phyloP scores from a whole-genome alignment of 306 rosid species.

The Rubus parviflorus region DNA sequence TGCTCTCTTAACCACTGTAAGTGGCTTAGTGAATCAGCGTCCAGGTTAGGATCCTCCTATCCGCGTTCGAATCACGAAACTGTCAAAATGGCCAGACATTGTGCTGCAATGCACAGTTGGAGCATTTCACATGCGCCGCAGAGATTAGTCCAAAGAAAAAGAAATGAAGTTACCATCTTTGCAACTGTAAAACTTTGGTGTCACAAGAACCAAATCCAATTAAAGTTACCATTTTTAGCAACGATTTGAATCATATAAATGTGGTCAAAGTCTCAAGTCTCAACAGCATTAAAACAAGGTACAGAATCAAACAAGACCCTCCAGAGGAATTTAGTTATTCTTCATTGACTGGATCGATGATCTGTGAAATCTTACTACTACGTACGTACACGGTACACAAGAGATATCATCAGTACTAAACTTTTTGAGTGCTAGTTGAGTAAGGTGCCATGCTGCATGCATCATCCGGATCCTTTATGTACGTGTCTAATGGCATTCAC shows the following conservation, averaged over 20 bases:
- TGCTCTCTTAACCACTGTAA: no score
- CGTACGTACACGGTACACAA: background rate
- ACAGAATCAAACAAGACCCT: no score
- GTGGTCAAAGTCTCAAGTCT: no score
- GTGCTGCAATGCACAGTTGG: no score
- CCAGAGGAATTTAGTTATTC: no score
- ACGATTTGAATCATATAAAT: background rate
- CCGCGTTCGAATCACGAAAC: no score
- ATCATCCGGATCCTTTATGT: background rate
- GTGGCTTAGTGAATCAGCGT: no score
- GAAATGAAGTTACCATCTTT: background rate
- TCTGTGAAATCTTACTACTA: background rate
- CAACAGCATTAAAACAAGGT: background rate
- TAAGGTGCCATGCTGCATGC: background rate
- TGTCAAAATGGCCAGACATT: no score
- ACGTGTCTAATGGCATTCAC: background rate
- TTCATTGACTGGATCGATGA: no score
- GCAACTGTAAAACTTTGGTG: background rate
- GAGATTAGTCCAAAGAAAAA: no score
- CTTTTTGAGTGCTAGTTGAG: background rate
- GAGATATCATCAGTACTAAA: background rate
- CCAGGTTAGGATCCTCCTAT: no score
- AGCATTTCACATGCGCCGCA: no score
- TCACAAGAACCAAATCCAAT: background rate
- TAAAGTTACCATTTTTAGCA: background rate